Evolutionary conservation across 164 flowering plant species (phyloP), one percentile per base, ranked within the genome.

Genomic region (Stephania japonica): DNA sequence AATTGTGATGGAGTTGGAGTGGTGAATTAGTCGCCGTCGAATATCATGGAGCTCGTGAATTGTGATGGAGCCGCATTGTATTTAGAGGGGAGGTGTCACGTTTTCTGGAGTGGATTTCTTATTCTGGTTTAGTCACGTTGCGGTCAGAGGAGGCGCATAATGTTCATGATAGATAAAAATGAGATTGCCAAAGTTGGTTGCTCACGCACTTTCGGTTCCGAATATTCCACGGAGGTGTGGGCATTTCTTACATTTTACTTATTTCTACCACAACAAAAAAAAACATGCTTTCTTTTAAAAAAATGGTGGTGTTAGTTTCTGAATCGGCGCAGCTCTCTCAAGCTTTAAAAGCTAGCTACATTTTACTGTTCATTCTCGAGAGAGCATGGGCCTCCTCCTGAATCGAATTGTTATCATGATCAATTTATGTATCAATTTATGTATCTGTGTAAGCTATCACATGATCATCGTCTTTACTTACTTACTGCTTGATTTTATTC

Each of bases 41-140:
- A 81, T 73, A 83, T 92, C 14, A 89, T 87, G 93, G 90, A 91
- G 76, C 87, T 91, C 38, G 86, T 91, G 42, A 90, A 86, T 81
- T 90, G 94, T 77, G 88, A 91, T 76, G 97, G 94, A 14, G 90
- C 94, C 19, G 94, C 90, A 32, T 67, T 91, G 44, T 86, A 73
- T 14, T 88, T 86, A 74, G 77, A 75, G 0, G 87, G 86, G 69
- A 78, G 42, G 65, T 83, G 82, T 75, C 84, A 85, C 82, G 71
- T 80, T 32, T 77, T 88, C 32, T n/a, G 94, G 97, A 5, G 80
- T 89, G 4, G 90, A 90, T 77, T 87, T 84, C 74, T 79, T 92
- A 26, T 89, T 89, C 76, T 83, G 85, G 85, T 83, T 83, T 62
- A 71, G 83, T n/a, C 89, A 85, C 73, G 78, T 86, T 19, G 87